Evolutionary conservation across 2,329 filamentous ascomycete species (phyloP), one percentile per base, ranked within the genome.

Genomic region (Pleoardoris graminearum): DNA sequence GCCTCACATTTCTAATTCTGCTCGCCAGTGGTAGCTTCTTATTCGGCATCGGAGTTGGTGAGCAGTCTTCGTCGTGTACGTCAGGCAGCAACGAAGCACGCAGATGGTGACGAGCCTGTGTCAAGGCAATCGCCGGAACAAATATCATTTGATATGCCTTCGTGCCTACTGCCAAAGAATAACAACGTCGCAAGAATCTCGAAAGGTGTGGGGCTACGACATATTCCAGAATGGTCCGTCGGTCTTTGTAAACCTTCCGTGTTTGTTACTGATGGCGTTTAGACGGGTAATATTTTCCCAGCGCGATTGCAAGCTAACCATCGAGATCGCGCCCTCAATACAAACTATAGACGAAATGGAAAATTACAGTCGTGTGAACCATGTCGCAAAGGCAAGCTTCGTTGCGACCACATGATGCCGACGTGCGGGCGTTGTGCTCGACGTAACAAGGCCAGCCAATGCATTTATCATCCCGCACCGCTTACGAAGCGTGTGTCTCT

Each of bases 321-420:
- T 30, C 63, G 68, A 46, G 62, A 61, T 29, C 62, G 62, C 30
- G 59, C 57, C 23, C 58, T 66, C 17, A 71, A 66, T 37, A 65
- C 60, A 6, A 61, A 52, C 3, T 68, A 63, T 42, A 64, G 70
- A 14, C 65, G 71, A 19, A 74, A 74, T 59, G 70, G 71, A n/a
- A 72, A 73, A 48, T 58, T 71, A 4, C 71, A 73, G 47, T 67
- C 70, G 2, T 74, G 71, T 44, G 70, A 74, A 49, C 69, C 71
- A 12, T 74, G 71, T 46, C 61, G 71, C 2, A 68, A 69, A 48
- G 66, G 63, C n/a, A 69, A 73, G 47, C 53, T 72, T n/a, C 58
- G 62, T 37, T 71, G 69, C 44, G 71, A 73, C 47, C 70, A 73
- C 53, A 65, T 70, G 55, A 64, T 66, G 58, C 71, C 71, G 8